Evolutionary conservation across 2,329 filamentous ascomycete genomes (phyloP).

Genomic region (Lasiodiplodia sp.): DNA sequence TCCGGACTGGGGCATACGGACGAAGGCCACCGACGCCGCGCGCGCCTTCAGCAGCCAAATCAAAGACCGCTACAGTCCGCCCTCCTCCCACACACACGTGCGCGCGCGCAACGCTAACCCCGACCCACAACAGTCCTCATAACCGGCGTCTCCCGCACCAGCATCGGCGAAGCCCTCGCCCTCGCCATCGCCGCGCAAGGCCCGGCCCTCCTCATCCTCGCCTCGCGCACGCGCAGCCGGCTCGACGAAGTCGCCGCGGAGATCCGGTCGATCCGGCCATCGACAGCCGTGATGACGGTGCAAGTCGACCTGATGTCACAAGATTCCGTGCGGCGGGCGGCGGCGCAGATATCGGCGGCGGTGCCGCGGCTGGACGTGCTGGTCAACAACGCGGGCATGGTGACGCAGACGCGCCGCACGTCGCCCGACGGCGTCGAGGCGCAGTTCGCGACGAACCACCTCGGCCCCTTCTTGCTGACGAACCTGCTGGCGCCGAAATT

Average conservation of each 20-base stretch:
- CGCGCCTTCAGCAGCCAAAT: constrained; percentile 41
- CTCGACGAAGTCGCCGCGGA: constrained; percentile 47
- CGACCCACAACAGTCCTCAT: constrained; percentile 18
- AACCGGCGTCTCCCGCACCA: constrained; percentile 42
- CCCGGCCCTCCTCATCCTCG: constrained; percentile 42
- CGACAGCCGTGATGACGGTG: constrained; percentile 43
- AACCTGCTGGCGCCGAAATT: constrained; percentile 53
- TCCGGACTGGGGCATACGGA: constrained; percentile 42
- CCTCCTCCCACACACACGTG: too few relatives aligned
- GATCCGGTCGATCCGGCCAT: constrained; percentile 44
- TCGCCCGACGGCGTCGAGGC: constrained; percentile 54
- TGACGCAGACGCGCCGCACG: constrained; percentile 40
- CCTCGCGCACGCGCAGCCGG: constrained; percentile 54
- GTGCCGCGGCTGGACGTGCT: constrained; percentile 50
- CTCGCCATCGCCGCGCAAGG: constrained; percentile 40
- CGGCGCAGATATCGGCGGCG: constrained; percentile 40
- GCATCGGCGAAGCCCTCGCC: constrained; percentile 41
- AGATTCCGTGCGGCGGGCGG: constrained; percentile 45
- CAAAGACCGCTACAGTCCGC: constrained; percentile 38
- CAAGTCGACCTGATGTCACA: constrained; percentile 48
- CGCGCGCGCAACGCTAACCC: neutral
- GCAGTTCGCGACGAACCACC: constrained; percentile 56
- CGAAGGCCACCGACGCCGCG: constrained; percentile 42
- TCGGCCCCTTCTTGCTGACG: constrained; percentile 55
- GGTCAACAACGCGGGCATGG: constrained; percentile 49